Evolutionary conservation across 345 rosid genomes (phyloP).

Genomic region (Eucalyptus pauciflora): DNA sequence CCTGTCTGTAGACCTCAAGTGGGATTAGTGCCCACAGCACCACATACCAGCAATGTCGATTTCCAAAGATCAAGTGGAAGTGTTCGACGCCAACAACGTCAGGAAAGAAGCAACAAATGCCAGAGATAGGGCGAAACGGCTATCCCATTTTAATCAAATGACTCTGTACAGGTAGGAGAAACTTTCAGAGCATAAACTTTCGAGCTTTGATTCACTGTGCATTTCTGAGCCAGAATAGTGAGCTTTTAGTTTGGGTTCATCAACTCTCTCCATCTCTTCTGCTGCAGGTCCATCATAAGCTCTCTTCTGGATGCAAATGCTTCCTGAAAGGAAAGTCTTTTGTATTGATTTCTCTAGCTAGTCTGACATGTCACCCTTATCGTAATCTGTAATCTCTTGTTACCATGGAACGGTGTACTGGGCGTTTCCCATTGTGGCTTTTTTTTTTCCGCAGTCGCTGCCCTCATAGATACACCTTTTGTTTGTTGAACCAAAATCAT

Average conservation of each 20-base stretch:
- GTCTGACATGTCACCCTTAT: background rate
- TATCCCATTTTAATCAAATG: background rate
- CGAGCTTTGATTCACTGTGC: background rate
- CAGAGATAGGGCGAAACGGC: slow-evolving; percentile 1
- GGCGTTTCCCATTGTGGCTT: background rate
- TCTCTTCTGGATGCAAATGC: background rate
- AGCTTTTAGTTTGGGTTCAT: background rate
- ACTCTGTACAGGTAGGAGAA: background rate
- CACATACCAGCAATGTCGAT: background rate
- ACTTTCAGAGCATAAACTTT: background rate
- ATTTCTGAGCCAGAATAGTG: background rate
- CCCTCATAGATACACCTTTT: background rate
- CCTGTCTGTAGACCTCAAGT: slow-evolving; percentile 5
- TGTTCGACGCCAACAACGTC: background rate
- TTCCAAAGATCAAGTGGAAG: slow-evolving; percentile 8
- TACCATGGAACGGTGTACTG: background rate
- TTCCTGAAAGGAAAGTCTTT: background rate
- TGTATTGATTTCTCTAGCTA: background rate
- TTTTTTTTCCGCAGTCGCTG: background rate
- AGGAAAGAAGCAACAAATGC: slow-evolving; percentile 10
- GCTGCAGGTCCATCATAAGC: background rate
- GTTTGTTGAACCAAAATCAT: background rate
- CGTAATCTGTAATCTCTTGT: background rate
- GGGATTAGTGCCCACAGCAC: slow-evolving; percentile 2
- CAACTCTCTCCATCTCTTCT: background rate